Base-by-base conservation (phyloP, 1,284 basidiomycete species). In the Sanghuangporus sanghuang region DNA sequence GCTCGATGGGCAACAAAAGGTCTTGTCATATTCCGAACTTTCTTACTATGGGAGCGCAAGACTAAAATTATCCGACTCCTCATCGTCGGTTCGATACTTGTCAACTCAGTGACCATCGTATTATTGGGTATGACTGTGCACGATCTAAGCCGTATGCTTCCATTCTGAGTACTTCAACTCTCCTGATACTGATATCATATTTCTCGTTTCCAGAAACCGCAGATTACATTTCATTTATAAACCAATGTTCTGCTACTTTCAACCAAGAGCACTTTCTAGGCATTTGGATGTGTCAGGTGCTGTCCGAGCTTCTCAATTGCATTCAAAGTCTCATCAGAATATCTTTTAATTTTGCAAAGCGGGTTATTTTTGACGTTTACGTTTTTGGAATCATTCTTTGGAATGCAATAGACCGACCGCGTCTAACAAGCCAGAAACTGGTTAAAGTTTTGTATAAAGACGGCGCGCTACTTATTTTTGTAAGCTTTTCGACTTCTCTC, bases 351-450 rank as follows among this genome's bases (percentile, higher is more conserved):
- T 9, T 14, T 14, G 2, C 2, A n/a, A 50, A 18, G 8, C 40
- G 48, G 57, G 48, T 21, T 3, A n/a, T 27, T 16, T 59, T 59
- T 38, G 57, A 59, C 27, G 23, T 59, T 14, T 59, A 59, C 14
- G 57, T 59, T 5, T 23, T 49, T 36, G 35, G 40, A 9, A 40
- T 59, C 48, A 12, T 59, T n/a, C 11, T 59, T 27, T 59, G 57
- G 57, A 59, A 59, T 32, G 57, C 44, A 27, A 59, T 59, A 42
- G 57, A 59, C 42, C 21, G 57, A 21, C 40, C 57, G 6, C 57
- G 44, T 49, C 21, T 49, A 14, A n/a, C 42, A 2, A 59, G 44
- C 27, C 21, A 49, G 42, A 59, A 35, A 35, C 7, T 59, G n/a
- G 2, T 48, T 40, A 35, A 35, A 36, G 36, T 48, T 23, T 18